phyloP scores from a whole-genome alignment of 2,329 filamentous ascomycete species.

The Fusarium hostae region DNA sequence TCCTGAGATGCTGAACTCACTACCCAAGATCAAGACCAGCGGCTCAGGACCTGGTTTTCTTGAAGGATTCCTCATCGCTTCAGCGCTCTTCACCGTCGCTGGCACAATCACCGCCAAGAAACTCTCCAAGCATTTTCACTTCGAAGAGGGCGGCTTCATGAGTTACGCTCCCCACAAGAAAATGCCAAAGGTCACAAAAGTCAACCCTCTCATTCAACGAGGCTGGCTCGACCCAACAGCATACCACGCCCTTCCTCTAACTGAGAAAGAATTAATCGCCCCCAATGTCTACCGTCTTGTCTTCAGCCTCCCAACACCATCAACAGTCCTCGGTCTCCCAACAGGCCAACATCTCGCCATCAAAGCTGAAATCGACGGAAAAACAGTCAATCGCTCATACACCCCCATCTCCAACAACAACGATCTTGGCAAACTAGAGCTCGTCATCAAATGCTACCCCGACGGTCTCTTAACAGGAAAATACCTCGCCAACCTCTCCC shows the following conservation, averaged over 20 bases:
- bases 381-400: slow-evolving; percentile 62
- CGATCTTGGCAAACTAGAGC: slow-evolving; percentile 60
- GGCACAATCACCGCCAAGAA: slow-evolving; percentile 46
- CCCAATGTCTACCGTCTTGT: slow-evolving; percentile 59
- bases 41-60: slow-evolving; percentile 24
- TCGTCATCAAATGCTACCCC: slow-evolving; percentile 63
- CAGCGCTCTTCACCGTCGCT: slow-evolving; percentile 40
- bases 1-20: background rate
- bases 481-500: slow-evolving; percentile 58
- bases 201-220: slow-evolving; percentile 38
- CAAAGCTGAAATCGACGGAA: slow-evolving; percentile 57
- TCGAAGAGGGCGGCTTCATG: slow-evolving; percentile 39
- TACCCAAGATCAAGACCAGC: slow-evolving; percentile 21
- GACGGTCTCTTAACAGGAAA: slow-evolving; percentile 61
- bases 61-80: slow-evolving; percentile 27
- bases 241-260: slow-evolving; percentile 60
- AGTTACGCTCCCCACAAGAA: slow-evolving; percentile 50
- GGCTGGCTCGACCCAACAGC: slow-evolving; percentile 62
- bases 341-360: slow-evolving; percentile 68
- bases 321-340: slow-evolving; percentile 62
- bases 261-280: slow-evolving; percentile 52
- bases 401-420: slow-evolving; percentile 64
- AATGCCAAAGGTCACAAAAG: slow-evolving; percentile 50
- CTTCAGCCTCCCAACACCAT: slow-evolving; percentile 59
- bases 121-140: slow-evolving; percentile 48